Evolutionary conservation across 2,329 filamentous ascomycete genomes (phyloP), one percentile per base, ranked within the genome.

Genomic region (Stachybotrys elegans): DNA sequence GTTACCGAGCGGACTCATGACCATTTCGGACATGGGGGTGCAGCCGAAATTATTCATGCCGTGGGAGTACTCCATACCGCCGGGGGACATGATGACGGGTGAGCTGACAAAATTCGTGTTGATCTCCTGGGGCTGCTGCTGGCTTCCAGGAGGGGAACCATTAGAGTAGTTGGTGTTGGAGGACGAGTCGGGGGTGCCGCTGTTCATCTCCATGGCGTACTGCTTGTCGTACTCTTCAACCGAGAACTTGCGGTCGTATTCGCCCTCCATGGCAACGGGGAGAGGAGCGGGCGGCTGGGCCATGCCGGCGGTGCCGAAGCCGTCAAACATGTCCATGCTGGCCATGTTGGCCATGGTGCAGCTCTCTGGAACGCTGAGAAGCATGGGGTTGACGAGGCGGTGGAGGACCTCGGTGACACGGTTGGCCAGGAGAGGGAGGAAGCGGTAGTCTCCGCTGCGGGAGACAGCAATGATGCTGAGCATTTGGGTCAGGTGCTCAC

Each of bases 331-430:
- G 44, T 84, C 81, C 9, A 83, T 70, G 45, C 69, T 71, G 56
- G 71, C 62, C 31, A 84, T 66, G 47, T 67, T 66, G 56, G 71
- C 62, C 32, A 84, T 67, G 48, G 67, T 66, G 49, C 69, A 53
- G 32, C 69, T 76, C 40, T 83, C 79, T 0, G 81, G 80, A 0
- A 76, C 69, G 16, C 75, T 75, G 48, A 77, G 75, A 13, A 84
- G 71, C 68, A 79, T 75, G 1, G 80, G 81, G 51, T 76, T 80
- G 46, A 73, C 71, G 14, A 84, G 68, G 13, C 73, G 72, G 7
- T 85, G 84, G 4, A 91, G 67, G 4, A 84, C 74, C 34, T 92
- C 85, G 48, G 83, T 76, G 31, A 92, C 77, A 67, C 92, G 93
- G 60, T 77, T 78, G 44, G 93, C 67, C 2, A 95, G 73, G 1